Conservation (phyloP, 164 flowering plant genomes). For the Warburgia ugandensis region DNA sequence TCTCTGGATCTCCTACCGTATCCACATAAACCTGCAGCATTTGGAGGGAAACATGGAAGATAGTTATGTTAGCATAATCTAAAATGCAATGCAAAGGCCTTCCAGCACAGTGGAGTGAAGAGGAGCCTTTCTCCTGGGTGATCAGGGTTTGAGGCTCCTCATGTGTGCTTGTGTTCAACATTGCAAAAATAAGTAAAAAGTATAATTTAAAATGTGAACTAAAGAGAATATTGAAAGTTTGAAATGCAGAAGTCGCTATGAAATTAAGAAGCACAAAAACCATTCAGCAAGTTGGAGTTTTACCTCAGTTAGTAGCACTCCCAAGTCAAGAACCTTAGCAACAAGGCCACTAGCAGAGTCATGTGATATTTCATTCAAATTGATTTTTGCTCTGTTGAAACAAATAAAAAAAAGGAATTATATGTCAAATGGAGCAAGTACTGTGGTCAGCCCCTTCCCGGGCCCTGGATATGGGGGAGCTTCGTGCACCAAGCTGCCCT, state of each 20-base stretch:
- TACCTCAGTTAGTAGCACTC: conserved; percentile 90
- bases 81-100: background rate
- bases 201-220: too few species aligned
- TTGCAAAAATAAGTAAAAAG: too few species aligned
- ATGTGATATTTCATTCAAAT: conserved; percentile 89
- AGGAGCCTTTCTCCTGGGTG: too few species aligned
- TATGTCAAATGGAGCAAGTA: background rate
- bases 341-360: conserved; percentile 90
- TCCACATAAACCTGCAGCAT: conserved; percentile 77
- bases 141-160: too few species aligned
- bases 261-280: background rate
- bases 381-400: conserved; percentile 61
- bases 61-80: background rate
- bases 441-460: background rate
- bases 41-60: conserved; percentile 2
- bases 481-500: too few species aligned
- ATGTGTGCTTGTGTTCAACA: too few species aligned
- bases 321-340: conserved; percentile 47
- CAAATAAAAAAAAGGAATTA: background rate
- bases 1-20: conserved; percentile 92
- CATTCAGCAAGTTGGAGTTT: background rate
- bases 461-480: too few species aligned
- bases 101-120: too few species aligned
- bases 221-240: too few species aligned
- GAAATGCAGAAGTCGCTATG: too few species aligned